These are phyloP conservation scores for Aspergillus sp. DNA, from an alignment of 2,329 filamentous ascomycete species.

Conservation along the genomic window DNA sequence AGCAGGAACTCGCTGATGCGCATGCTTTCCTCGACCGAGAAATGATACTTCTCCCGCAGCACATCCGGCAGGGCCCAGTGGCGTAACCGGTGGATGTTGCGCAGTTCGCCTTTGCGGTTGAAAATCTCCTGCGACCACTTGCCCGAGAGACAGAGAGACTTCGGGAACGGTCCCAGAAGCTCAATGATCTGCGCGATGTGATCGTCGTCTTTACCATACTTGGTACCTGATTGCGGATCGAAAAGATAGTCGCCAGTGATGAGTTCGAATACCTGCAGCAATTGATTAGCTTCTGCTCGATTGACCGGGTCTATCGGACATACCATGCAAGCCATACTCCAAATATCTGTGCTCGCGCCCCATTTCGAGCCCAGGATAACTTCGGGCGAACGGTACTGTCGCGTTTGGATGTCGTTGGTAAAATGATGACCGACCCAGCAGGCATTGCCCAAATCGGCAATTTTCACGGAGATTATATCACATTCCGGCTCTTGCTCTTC, in stretches of 20 bases:
- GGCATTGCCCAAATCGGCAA: slow-evolving; percentile 95
- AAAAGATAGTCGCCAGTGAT: slow-evolving; percentile 99
- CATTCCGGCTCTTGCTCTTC: slow-evolving; percentile 44
- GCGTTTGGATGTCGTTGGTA: slow-evolving; percentile 97
- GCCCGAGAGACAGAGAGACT: slow-evolving; percentile 84
- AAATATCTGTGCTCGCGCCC: slow-evolving; percentile 98
- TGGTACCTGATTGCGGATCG: slow-evolving; percentile 95
- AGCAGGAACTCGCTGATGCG: slow-evolving; percentile 78
- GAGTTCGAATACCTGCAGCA: slow-evolving; percentile 76
- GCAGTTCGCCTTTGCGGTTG: slow-evolving; percentile 93
- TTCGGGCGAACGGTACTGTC: slow-evolving; percentile 95
- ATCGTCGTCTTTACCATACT: slow-evolving; percentile 99
- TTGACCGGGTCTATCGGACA: slow-evolving; percentile 28
- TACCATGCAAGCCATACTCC: slow-evolving; percentile 99
- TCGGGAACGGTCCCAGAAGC: slow-evolving; percentile 88
- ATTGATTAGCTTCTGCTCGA: background rate
- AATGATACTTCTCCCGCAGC: slow-evolving; percentile 94
- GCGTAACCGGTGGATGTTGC: slow-evolving; percentile 93
- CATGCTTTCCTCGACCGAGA: slow-evolving; percentile 77
- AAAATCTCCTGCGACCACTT: slow-evolving; percentile 99
- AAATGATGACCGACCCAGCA: slow-evolving; percentile 99
- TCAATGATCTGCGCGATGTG: slow-evolving; percentile 99
- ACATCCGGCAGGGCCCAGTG: slow-evolving; percentile 96
- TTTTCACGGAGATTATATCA: slow-evolving; percentile 96
- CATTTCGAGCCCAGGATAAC: slow-evolving; percentile 96